Base-by-base conservation (phyloP, 805 yeast genomes). In the Zygoascus ofunaensis region DNA sequence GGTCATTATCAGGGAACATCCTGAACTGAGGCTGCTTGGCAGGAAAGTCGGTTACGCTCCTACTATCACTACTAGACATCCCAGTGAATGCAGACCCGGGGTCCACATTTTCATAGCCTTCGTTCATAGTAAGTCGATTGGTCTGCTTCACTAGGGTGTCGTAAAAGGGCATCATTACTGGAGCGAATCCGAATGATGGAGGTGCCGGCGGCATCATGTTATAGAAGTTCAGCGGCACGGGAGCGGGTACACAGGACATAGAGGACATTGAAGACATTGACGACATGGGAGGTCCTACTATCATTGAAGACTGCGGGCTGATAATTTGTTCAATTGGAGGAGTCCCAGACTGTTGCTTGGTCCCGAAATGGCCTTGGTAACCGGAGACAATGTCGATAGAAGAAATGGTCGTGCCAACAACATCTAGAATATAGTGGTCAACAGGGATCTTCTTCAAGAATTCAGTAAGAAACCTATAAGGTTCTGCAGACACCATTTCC, bases 401-500 rank as follows among this genome's bases (percentile, higher is more conserved):
- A 8, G 30, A 26, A 12, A 26, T 26, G 12, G 30, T 26, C 10
- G 30, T 26, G 10, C 12, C 10, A 7, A 26, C 30, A 12, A 26
- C 30, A 8, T 8, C 30, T 7, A 26, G 30, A 8, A 8, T 12
- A 26, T 26, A 12, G 30, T 12, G 7, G 30, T 26, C 30, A 7
- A 26, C 10, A 12, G 7, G 30, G 12, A 26, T 12, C 7, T 12
- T 8, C 30, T 26, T 26, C 30, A 26, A 12, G 12, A 26, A 26
- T 26, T 26, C 10, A 26, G 30, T 26, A 12, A 26, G 30, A 26
- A 26, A 26, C 30, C 7, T 8, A 12, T 12, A 8, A 8, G 30
- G 12, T 12, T 26, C 10, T 7, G 19, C 30, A n/a, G 37, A 21
- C 5, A 19, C 37, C 48, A 47, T 47, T 32, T 49, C 44, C 5